These are phyloP conservation scores for Sordariomycetes sp. DNA, from an alignment of 2,329 filamentous ascomycete genomes.

Conservation along the genomic window DNA sequence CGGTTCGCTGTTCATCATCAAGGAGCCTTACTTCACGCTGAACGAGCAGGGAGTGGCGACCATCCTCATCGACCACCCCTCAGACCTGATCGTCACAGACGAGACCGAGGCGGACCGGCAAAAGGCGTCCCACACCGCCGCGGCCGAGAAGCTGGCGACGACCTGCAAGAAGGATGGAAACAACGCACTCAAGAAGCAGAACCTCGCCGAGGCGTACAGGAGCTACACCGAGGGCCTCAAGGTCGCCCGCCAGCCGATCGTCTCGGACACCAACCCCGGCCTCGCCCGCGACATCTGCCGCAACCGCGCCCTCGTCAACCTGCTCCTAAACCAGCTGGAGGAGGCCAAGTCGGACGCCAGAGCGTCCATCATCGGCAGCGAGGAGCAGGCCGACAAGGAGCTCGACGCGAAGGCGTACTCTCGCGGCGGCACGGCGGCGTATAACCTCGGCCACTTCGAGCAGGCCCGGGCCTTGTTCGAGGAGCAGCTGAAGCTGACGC, in stretches of 20 bases:
- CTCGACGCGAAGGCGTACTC: conserved; percentile 23
- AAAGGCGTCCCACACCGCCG: conserved; percentile 5
- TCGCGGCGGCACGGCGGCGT: conserved; percentile 20
- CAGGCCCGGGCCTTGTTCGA: conserved; percentile 13
- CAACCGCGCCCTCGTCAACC: conserved; percentile 19
- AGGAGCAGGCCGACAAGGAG: conserved; percentile 5
- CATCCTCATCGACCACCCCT: conserved; percentile 24
- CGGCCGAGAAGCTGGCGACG: conserved; percentile 7
- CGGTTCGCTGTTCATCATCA: conserved; percentile 25
- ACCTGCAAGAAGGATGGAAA: conserved; percentile 18
- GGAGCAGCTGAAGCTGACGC: conserved; percentile 12
- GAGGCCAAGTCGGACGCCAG: conserved; percentile 17
- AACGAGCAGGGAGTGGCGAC: conserved; percentile 25
- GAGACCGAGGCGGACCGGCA: background rate
- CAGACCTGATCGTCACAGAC: conserved; percentile 14
- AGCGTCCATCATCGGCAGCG: conserved; percentile 14
- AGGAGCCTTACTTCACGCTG: conserved; percentile 38
- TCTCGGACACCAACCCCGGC: conserved; percentile 1
- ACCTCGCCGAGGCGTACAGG: conserved; percentile 11
- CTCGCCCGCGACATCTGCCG: conserved; percentile 19
- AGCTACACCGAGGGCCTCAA: conserved; percentile 16
- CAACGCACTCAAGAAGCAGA: conserved; percentile 13
- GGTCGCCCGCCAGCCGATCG: conserved; percentile 1
- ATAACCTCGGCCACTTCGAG: conserved; percentile 20
- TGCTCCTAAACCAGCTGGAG: conserved; percentile 19